Conservation (phyloP, 257 asterid genomes). For the Henckelia pumila region DNA sequence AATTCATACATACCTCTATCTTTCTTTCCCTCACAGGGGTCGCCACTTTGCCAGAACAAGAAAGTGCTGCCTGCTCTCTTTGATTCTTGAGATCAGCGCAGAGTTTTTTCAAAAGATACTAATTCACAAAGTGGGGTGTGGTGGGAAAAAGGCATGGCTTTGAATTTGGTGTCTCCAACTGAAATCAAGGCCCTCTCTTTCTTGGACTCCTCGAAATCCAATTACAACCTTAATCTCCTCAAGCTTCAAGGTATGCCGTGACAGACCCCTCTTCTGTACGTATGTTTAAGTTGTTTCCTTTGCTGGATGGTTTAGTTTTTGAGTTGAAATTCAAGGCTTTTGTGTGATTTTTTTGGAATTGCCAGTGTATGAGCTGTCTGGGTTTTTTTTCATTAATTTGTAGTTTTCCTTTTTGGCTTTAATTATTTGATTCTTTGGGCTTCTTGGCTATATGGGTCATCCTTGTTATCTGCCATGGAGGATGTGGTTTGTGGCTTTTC, state of each 20-base stretch:
- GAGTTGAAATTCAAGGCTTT: neutral
- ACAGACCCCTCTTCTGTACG: neutral
- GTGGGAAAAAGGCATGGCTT: constrained; percentile 40
- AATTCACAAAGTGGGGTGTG: constrained; percentile 18
- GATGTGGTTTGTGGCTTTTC: neutral
- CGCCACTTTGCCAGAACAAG: constrained; percentile 21
- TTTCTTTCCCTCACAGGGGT: no score
- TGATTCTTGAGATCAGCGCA: constrained; percentile 17
- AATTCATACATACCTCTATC: neutral
- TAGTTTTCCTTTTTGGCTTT: neutral
- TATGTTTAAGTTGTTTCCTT: neutral
- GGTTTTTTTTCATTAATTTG: neutral
- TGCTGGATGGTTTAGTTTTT: constrained; percentile 20
- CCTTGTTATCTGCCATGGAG: constrained; percentile 3
- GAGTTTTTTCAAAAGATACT: neutral
- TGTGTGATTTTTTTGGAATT: constrained; percentile 24
- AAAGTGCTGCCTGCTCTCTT: constrained; percentile 15
- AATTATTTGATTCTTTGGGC: constrained; percentile 1
- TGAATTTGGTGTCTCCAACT: constrained; percentile 62
- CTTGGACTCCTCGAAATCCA: constrained; percentile 70
- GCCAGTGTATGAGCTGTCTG: neutral
- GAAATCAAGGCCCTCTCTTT: constrained; percentile 77
- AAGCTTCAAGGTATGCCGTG: constrained; percentile 46
- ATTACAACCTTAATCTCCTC: constrained; percentile 50
- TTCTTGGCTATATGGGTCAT: constrained; percentile 12